These are phyloP conservation scores for Blastobotrys buckinghamii DNA, from an alignment of 1,139 yeast genomes.

Conservation along the genomic window DNA sequence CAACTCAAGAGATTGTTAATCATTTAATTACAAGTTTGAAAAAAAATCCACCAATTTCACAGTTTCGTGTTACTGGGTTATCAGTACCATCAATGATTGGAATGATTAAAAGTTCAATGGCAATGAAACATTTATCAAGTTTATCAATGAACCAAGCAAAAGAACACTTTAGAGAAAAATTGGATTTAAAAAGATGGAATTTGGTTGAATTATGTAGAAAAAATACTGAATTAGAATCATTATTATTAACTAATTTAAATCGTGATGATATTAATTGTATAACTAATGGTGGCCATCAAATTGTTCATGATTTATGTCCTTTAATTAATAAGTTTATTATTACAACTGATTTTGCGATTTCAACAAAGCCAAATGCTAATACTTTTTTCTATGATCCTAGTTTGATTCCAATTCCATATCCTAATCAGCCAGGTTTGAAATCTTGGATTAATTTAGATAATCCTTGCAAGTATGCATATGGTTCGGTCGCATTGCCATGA, in stretches of 20 bases:
- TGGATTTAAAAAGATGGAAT: background rate
- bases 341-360: conserved; percentile 1
- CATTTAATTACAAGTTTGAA: background rate
- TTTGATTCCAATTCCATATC: background rate
- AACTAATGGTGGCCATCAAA: background rate
- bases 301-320: conserved; percentile 7
- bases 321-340: background rate
- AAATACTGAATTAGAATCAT: background rate
- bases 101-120: background rate
- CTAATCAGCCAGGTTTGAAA: background rate
- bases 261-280: conserved; percentile 3
- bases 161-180: conserved; percentile 8
- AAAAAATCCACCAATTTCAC: background rate
- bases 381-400: background rate
- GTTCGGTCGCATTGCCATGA: background rate
- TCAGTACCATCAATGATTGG: conserved; percentile 1
- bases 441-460: background rate
- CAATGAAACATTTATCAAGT: conserved; percentile 2
- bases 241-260: conserved; percentile 1
- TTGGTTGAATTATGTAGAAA: conserved; percentile 5
- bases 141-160: conserved; percentile 8
- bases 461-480: background rate
- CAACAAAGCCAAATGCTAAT: background rate
- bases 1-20: background rate
- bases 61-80: conserved; percentile 7